Percentiles rank a stretch among this genome's conserved stretches.
Conservation (phyloP, 768 basidiomycete genomes). For the Tephrocybe sp. region DNA sequence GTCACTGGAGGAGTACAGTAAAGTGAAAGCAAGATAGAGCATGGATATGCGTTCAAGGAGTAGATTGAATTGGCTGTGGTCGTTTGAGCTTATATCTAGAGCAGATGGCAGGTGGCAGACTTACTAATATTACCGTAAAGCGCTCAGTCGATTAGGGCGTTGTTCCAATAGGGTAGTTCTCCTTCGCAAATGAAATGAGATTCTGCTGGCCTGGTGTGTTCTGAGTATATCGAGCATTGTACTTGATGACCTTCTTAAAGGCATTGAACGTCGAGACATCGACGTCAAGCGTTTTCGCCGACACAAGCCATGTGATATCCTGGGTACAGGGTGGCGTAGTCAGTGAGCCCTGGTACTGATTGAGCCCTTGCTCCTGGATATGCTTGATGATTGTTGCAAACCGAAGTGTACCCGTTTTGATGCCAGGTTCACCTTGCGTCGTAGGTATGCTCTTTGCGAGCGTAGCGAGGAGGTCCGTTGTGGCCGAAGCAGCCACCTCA, state of each 20-base stretch:
- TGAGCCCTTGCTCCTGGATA: neutral
- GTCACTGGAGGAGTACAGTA: no score
- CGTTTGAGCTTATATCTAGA: no score
- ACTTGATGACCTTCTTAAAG: slow-evolving; percentile 12
- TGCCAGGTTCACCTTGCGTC: neutral
- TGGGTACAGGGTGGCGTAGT: slow-evolving; percentile 12
- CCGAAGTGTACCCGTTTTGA: neutral
- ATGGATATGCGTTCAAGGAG: no score
- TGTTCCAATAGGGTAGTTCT: slow-evolving; percentile 3
- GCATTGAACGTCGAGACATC: slow-evolving; percentile 4
- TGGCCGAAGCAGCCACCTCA: neutral
- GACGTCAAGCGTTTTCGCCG: neutral
- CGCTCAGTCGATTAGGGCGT: no score
- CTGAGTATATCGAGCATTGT: slow-evolving; percentile 11
- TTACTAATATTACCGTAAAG: no score
- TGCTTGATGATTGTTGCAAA: neutral
- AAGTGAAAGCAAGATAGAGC: no score
- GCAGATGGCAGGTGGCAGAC: no score
- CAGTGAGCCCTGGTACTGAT: slow-evolving; percentile 11
- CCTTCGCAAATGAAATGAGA: slow-evolving; percentile 6
- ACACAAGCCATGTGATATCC: slow-evolving; percentile 12
- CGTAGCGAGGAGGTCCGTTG: slow-evolving; percentile 4
- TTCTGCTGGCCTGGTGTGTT: slow-evolving; percentile 9
- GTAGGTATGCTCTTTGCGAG: neutral
- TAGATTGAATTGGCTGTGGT: no score